Evolutionary conservation across 176 grass and related monocot species (phyloP), one percentile per base, ranked within the genome.

Genomic region (Carex scoparia): DNA sequence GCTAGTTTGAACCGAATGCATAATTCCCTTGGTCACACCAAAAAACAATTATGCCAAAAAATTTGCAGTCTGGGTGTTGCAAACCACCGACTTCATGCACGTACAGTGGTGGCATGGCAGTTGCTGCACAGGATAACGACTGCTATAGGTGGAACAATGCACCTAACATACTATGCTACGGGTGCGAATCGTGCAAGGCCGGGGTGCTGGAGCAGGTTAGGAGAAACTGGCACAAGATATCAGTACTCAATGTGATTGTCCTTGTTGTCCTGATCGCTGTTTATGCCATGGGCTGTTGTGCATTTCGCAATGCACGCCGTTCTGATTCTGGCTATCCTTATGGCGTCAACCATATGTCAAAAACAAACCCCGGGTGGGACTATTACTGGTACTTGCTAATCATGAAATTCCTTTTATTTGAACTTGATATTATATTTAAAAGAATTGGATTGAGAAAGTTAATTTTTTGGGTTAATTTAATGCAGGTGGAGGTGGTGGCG

Each of bases 101-200:
- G 6, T 95, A 99, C 87, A 94, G 79, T 48, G 91, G 78, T 4
- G 96, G 93, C 40, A 38, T 77, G 85, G 81, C 91, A 1, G 84
- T 89, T 54, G 91, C 76, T 14, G 88, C 84, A 3, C 96, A 99
- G 71, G 96, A 99, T 0, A 81, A 86, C 10, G 96, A 99, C 87
- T 99, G 96, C 84, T 94, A 86, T 83, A 87, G 64, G 85, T 99
- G 96, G 96, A 99, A 94, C 88, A 99, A 99, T 44, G 96, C 89
- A 31, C 57, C 87, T 1, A 64, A 60, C 81, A 86, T 94, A 63
- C 96, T 99, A 42, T 99, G 96, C 85, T 99, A 99, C 80, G 33
- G 49, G 59, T 99, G 96, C 40, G 79, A 99, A 70, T 95, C 96
- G 0, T 99, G 96, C 96, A 99, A 92, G 84, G 96, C 96, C 12